These are phyloP conservation scores for Cryphonectria radicalis DNA, from an alignment of 2,329 filamentous ascomycete genomes.

Conservation along the genomic window DNA sequence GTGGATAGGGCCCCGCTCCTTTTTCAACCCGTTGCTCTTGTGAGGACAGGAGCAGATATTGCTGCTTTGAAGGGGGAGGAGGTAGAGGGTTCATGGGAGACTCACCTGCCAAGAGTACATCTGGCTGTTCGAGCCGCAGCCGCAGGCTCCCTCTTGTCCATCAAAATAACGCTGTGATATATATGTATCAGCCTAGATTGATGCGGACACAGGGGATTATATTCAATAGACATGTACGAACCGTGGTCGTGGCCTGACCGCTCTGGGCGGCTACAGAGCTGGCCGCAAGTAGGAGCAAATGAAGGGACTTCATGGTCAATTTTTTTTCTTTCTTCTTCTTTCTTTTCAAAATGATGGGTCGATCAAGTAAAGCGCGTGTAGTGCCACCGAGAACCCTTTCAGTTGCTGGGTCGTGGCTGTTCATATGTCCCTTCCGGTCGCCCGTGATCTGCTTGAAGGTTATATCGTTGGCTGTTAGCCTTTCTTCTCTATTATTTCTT, in stretches of 20 bases:
- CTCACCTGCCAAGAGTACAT: constrained; percentile 22
- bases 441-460: neutral
- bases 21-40: neutral
- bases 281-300: constrained; percentile 6
- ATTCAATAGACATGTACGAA: neutral
- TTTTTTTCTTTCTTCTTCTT: too few relatives aligned
- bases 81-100: neutral
- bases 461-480: neutral
- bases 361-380: neutral
- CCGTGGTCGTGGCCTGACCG: constrained; percentile 27
- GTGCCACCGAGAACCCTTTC: neutral
- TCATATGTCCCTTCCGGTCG: neutral
- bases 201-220: neutral
- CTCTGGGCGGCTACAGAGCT: constrained; percentile 23
- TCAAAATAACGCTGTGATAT: constrained; percentile 24
- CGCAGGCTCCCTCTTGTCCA: constrained; percentile 23
- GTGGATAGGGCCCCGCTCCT: neutral
- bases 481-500: neutral
- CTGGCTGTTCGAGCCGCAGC: constrained; percentile 17
- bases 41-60: neutral
- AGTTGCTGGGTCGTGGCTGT: neutral
- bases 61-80: neutral
- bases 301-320: constrained; percentile 15
- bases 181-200: neutral
- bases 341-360: neutral